Evolutionary conservation across 805 yeast genomes (phyloP).

Genomic region (Wickerhamiella brachini): DNA sequence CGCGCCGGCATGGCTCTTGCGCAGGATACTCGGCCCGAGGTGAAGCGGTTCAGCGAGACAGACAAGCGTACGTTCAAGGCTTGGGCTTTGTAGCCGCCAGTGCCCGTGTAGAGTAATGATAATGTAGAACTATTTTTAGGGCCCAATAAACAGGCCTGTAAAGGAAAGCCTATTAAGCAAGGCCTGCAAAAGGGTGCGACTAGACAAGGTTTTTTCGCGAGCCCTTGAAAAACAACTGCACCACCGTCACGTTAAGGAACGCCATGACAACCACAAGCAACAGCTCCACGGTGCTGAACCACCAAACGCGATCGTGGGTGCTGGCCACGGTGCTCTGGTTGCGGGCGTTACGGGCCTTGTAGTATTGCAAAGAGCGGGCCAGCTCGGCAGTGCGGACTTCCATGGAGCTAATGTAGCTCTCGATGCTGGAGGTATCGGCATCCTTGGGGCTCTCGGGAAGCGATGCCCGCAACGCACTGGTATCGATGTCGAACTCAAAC

Average conservation of each 20-base stretch:
- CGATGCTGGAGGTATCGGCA: slow-evolving; percentile 21
- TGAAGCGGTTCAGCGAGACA: slow-evolving; percentile 45
- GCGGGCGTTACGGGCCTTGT: slow-evolving; percentile 80
- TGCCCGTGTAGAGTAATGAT: too few relatives aligned
- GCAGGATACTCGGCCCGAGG: slow-evolving; percentile 24
- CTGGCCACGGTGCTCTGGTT: slow-evolving; percentile 79
- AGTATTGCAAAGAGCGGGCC: slow-evolving; percentile 45
- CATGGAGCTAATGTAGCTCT: slow-evolving; percentile 19
- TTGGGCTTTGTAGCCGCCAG: slow-evolving; percentile 3
- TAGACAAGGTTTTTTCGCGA: slow-evolving; percentile 25
- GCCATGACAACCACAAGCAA: slow-evolving; percentile 66
- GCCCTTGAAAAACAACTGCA: slow-evolving; percentile 61
- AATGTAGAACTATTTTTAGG: too few relatives aligned
- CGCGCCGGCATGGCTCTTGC: slow-evolving; percentile 9
- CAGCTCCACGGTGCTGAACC: slow-evolving; percentile 60
- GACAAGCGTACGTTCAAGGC: slow-evolving; percentile 37
- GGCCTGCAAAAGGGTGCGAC: background rate
- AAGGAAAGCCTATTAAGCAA: too few relatives aligned
- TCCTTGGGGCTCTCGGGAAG: slow-evolving; percentile 34
- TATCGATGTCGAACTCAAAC: slow-evolving; percentile 47
- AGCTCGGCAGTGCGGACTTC: slow-evolving; percentile 21
- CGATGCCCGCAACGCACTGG: slow-evolving; percentile 37
- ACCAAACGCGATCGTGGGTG: slow-evolving; percentile 65
- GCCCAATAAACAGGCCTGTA: too few relatives aligned
- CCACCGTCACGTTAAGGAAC: slow-evolving; percentile 60